Base-by-base conservation (phyloP, 352 stramenopile genomes). In the Phytophthora cajani region DNA sequence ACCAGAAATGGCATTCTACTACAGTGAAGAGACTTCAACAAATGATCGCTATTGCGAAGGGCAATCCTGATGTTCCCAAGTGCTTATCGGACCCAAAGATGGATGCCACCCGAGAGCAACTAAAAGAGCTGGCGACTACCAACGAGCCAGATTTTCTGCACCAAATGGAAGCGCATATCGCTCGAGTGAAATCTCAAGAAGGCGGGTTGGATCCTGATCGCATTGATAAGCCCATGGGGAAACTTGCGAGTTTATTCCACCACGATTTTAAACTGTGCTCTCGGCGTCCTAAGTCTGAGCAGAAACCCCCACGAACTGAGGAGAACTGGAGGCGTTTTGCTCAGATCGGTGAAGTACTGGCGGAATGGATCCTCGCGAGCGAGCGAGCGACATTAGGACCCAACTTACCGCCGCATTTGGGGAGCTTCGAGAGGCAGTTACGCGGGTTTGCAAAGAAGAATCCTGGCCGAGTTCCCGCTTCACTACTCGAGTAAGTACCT, bases 161-260 rank as follows among this genome's bases (percentile, higher is more conserved):
- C 23, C 16, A 55, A 6, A 55, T 55, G 49, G 21, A 55, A 19
- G 8, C 1, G 21, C 19, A 25, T 9, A 55, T 55, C 19, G 23
- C 2, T n/a, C 47, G 47, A 10, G 9, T 53, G n/a, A 53, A 17
- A 19, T 25, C 19, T 21, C 42, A 49, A 53, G n/a, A 4, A 1
- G 47, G 47, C 5, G 21, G 0, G 4, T 30, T 53, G n/a, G 47
- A 53, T 11, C 9, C 47, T 14, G 19, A 53, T 7, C n/a, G 21
- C 10, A 17, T 53, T 25, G 47, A 11, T 1, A 32, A 30, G 21
- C 19, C 19, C 8, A 5, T 53, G 21, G 49, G 12, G 23, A 55
- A 55, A 11, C 49, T 55, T 33, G 49, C 49, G 7, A 36, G 49
- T 19, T 55, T 55, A 12, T 55, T 55, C 19, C 49, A n/a, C 21